Conservation (phyloP, 1,284 basidiomycete genomes). For the Pseudozyma pruni region DNA sequence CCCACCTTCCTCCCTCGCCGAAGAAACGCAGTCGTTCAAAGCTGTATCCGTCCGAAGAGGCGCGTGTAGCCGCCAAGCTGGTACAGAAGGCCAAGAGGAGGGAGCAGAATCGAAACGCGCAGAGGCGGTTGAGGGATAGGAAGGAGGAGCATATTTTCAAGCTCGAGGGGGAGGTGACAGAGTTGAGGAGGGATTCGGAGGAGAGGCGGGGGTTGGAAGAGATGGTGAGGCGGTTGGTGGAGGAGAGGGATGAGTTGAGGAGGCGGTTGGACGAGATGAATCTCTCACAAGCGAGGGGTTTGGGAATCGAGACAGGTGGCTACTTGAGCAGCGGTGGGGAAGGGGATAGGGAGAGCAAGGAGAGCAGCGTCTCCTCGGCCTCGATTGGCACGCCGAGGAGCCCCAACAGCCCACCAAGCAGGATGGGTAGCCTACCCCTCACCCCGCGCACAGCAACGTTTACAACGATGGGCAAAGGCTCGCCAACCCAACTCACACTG, state of each 20-base stretch:
- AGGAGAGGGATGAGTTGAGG: slow-evolving; percentile 11
- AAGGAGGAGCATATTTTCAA: slow-evolving; percentile 45
- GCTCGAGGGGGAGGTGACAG: slow-evolving; percentile 26
- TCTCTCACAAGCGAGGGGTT: too few species aligned
- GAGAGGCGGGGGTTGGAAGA: slow-evolving; percentile 15
- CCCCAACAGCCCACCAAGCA: too few species aligned
- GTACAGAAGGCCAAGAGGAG: slow-evolving; percentile 28
- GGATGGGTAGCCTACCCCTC: too few species aligned
- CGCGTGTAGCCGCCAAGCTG: slow-evolving; percentile 26
- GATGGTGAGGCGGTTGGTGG: slow-evolving; percentile 25
- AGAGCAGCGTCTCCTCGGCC: too few species aligned
- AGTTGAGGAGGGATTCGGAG: slow-evolving; percentile 14
- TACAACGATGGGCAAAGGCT: too few species aligned
- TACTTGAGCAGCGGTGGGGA: too few species aligned
- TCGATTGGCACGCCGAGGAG: too few species aligned
- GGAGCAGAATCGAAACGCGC: slow-evolving; percentile 42
- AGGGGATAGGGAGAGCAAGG: background rate
- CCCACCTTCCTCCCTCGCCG: background rate
- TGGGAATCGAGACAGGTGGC: too few species aligned
- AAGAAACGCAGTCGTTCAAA: slow-evolving; percentile 12
- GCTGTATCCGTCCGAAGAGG: slow-evolving; percentile 27
- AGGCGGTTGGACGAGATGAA: slow-evolving; percentile 7
- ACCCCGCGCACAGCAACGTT: too few species aligned
- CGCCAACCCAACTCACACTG: too few species aligned
- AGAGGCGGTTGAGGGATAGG: slow-evolving; percentile 28